These are phyloP conservation scores for Populus tremula DNA, from an alignment of 345 rosid species.

Conservation along the genomic window DNA sequence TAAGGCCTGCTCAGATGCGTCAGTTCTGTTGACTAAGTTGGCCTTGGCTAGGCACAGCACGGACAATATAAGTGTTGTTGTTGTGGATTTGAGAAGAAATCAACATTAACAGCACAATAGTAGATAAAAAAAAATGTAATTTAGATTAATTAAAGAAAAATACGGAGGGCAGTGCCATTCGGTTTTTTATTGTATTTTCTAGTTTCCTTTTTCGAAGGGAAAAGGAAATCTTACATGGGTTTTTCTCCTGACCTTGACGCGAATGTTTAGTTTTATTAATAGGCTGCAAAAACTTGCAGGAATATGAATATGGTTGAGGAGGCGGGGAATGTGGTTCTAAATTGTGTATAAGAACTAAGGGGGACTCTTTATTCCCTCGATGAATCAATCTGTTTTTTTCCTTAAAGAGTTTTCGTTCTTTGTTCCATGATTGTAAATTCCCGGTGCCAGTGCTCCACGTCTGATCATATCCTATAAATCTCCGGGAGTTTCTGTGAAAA, in stretches of 20 bases:
- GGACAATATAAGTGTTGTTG: conserved; percentile 86
- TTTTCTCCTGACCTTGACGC: neutral
- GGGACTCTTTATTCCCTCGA: conserved; percentile 10
- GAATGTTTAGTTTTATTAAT: no score
- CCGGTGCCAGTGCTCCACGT: no score
- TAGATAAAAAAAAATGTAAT: neutral
- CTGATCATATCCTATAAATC: no score
- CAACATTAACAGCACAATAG: neutral
- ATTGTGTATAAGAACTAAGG: neutral
- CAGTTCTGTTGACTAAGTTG: conserved; percentile 70
- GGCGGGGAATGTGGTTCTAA: neutral
- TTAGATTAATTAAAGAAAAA: neutral
- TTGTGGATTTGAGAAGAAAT: conserved; percentile 63
- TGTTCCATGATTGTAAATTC: no score
- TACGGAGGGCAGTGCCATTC: neutral
- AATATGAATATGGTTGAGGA: neutral
- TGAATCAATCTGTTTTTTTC: neutral
- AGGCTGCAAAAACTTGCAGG: neutral
- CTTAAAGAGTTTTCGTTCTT: no score
- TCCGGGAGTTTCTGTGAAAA: no score
- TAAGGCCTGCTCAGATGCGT: conserved; percentile 73
- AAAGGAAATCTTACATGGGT: neutral
- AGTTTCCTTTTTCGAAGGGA: neutral
- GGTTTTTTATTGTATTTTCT: conserved; percentile 12
- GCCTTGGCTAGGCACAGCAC: conserved; percentile 72